A percentile compares a stretch with the other conserved stretches of the same genome.
Evolutionary conservation across 2,329 filamentous ascomycete genomes (phyloP).

Genomic region (Chrysosphaeria jannelii): DNA sequence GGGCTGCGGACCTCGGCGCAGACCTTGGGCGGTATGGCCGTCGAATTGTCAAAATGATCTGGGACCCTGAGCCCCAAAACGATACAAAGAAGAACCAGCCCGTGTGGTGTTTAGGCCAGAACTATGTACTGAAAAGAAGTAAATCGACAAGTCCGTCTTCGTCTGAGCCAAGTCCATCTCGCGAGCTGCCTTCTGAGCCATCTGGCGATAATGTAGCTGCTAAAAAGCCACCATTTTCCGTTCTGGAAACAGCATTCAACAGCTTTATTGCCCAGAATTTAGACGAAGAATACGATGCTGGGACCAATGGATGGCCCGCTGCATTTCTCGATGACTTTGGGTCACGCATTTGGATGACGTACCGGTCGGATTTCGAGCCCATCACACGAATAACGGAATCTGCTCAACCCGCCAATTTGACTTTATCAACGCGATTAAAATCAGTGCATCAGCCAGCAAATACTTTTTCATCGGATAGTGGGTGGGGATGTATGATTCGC

Average conservation of each 20-base stretch:
- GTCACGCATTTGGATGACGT: conserved; percentile 86
- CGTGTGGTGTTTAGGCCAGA: conserved; percentile 52
- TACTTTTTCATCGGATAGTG: conserved; percentile 76
- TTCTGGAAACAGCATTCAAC: conserved; percentile 17
- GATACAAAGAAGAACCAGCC: conserved; percentile 33
- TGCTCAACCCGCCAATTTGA: conserved; percentile 39
- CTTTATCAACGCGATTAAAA: conserved; percentile 57
- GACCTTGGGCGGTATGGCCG: conserved; percentile 49
- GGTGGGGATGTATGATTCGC: conserved; percentile 97
- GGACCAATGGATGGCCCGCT: conserved; percentile 42
- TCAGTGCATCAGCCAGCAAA: conserved; percentile 38
- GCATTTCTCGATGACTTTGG: conserved; percentile 81
- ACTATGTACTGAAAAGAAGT: conserved; percentile 14
- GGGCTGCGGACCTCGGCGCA: conserved; percentile 38
- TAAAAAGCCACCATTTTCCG: conserved; percentile 11
- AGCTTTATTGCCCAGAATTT: conserved; percentile 21
- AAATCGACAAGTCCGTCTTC: conserved; percentile 1
- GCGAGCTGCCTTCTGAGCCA: neutral
- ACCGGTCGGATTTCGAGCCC: conserved; percentile 56
- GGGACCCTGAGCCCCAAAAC: conserved; percentile 71
- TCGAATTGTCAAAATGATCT: conserved; percentile 69
- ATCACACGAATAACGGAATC: conserved; percentile 58
- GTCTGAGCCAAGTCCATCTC: neutral
- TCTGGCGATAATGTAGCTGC: conserved; percentile 2
- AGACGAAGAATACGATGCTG: conserved; percentile 13